Base-by-base conservation (phyloP, 1,284 basidiomycete species). In the Papiliotrema fonsecae region DNA sequence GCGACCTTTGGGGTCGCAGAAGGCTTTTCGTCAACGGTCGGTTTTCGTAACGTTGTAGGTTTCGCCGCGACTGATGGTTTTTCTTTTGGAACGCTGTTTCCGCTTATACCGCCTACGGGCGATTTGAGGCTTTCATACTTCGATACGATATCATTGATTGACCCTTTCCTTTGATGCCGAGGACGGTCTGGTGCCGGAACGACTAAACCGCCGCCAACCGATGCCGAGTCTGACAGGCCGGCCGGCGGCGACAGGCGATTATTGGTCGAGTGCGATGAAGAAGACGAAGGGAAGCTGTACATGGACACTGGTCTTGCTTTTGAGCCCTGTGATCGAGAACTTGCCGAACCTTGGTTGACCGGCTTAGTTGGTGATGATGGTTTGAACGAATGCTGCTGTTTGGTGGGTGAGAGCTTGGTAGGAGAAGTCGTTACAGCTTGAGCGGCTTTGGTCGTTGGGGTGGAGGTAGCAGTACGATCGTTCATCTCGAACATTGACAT, bases 61-160 rank as follows among this genome's bases (percentile, higher is more conserved):
- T 64, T 65, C 26, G 49, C 48, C 14, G 58, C 42, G 25, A 49
- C 21, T 14, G 58, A 56, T 13, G 68, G 67, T 45, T 63, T 64
- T 28, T 50, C 52, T 14, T 37, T 49, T 39, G 19, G 37, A 28
- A 32, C 3, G 39, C 3, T n/a, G n/a, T n/a, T n/a, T n/a, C n/a
- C n/a, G n/a, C n/a, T n/a, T n/a, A n/a, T n/a, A 6, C 25, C 6
- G 24, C 24, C 28, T n/a, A 35, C 18, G 28, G 61, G 51, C 14
- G 55, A 54, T 19, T 50, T 51, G 42, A 70, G 45, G n/a, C 50
- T 44, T 48, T 70, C 69, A 56, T 65, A 69, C 32, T 56, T 58
- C 13, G 64, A 60, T 5, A 72, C 62, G 14, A 74, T 69, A 39
- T 67, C 65, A 41, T 63, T 69, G 47, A 74, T 69, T 18, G 67